phyloP scores from a whole-genome alignment of 305 asterid genomes.

The Fraxinus xanthoxyloides region DNA sequence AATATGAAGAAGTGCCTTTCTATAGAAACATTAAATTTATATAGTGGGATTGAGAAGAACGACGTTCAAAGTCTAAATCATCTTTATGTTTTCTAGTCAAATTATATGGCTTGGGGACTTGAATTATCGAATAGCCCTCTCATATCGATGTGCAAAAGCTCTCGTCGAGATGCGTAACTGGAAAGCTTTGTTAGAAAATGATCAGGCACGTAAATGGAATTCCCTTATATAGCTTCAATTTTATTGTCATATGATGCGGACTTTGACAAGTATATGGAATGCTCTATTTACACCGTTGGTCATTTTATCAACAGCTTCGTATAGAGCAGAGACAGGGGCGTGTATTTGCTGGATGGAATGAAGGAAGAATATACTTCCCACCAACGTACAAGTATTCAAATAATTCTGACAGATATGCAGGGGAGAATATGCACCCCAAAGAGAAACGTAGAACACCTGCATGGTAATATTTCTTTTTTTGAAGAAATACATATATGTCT shows the following conservation, averaged over 20 bases:
- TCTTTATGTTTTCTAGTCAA: slow-evolving; percentile 46
- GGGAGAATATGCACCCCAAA: slow-evolving; percentile 73
- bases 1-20: background rate
- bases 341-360: slow-evolving; percentile 86
- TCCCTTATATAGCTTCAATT: background rate
- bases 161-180: slow-evolving; percentile 97
- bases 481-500: background rate
- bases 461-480: slow-evolving; percentile 50
- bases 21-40: background rate
- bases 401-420: slow-evolving; percentile 89
- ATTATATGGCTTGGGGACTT: slow-evolving; percentile 98
- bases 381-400: slow-evolving; percentile 90
- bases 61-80: slow-evolving; percentile 3
- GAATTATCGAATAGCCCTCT: slow-evolving; percentile 85
- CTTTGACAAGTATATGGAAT: background rate
- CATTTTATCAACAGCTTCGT: slow-evolving; percentile 60
- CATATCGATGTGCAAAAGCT: slow-evolving; percentile 91
- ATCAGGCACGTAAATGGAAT: slow-evolving; percentile 59
- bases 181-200: slow-evolving; percentile 91
- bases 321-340: slow-evolving; percentile 76
- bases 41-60: background rate
- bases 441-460: slow-evolving; percentile 97
- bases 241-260: background rate
- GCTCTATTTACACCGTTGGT: background rate
- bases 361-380: slow-evolving; percentile 88